phyloP scores from a whole-genome alignment of 805 yeast genomes.

The Metschnikowia henanensis region DNA sequence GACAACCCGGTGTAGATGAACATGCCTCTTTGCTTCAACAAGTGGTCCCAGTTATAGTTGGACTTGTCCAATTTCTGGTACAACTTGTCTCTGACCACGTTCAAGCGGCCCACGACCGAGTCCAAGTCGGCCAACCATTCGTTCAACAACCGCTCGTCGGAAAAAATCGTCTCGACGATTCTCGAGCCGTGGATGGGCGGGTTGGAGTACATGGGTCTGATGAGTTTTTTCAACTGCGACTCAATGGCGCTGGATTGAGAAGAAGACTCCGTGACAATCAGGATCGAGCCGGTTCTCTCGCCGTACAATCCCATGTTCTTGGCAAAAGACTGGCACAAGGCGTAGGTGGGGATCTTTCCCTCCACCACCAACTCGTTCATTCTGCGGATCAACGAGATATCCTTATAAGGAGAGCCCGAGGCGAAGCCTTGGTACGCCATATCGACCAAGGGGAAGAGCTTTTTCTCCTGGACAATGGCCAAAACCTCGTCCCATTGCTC shows the following conservation, averaged over 20 bases:
- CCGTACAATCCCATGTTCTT: slow-evolving; percentile 51
- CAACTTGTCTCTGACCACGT: slow-evolving; percentile 65
- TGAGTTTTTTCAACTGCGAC: slow-evolving; percentile 80
- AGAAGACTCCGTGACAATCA: slow-evolving; percentile 56
- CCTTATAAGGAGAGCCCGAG: slow-evolving; percentile 77
- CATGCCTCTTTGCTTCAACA: slow-evolving; percentile 93
- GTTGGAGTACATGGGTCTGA: slow-evolving; percentile 86
- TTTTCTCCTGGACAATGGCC: slow-evolving; percentile 55
- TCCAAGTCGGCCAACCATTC: slow-evolving; percentile 85
- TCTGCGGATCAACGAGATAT: slow-evolving; percentile 49
- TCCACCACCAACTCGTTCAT: slow-evolving; percentile 49
- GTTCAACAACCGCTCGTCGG: slow-evolving; percentile 53
- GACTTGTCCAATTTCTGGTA: slow-evolving; percentile 61
- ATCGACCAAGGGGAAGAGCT: slow-evolving; percentile 80
- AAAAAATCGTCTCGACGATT: slow-evolving; percentile 76
- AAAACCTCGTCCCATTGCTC: slow-evolving; percentile 81
- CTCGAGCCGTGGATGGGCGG: slow-evolving; percentile 96
- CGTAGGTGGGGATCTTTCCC: slow-evolving; percentile 50
- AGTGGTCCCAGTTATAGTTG: slow-evolving; percentile 79
- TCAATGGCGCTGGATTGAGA: slow-evolving; percentile 55
- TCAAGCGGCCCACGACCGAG: slow-evolving; percentile 76
- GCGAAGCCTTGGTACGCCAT: slow-evolving; percentile 97
- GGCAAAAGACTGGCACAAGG: slow-evolving; percentile 52
- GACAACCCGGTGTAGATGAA: slow-evolving; percentile 87
- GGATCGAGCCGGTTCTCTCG: slow-evolving; percentile 74